phyloP scores from a whole-genome alignment of 2,329 filamentous ascomycete species.

The Tolypocladium sp. region DNA sequence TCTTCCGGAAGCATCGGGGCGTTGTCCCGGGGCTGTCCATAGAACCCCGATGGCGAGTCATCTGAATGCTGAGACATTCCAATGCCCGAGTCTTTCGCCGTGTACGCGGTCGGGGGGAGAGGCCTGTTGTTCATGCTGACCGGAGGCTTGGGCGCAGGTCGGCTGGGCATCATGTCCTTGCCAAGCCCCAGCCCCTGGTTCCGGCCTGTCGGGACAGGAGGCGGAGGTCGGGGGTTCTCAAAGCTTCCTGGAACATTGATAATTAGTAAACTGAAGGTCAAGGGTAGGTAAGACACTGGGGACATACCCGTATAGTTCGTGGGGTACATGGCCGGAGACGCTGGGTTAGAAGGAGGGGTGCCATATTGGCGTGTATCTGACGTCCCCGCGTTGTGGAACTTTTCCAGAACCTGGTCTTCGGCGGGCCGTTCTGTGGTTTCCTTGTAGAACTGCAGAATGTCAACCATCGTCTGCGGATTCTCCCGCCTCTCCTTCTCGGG shows the following conservation, averaged over 20 bases:
- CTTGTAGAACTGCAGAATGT: slow-evolving; percentile 95
- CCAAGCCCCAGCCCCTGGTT: slow-evolving; percentile 27
- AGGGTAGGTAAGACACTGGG: slow-evolving; percentile 46
- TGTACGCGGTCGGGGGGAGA: slow-evolving; percentile 40
- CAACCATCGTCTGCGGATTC: slow-evolving; percentile 89
- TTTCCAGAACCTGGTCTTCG: slow-evolving; percentile 88
- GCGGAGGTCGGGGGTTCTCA: slow-evolving; percentile 89
- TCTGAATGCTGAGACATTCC: slow-evolving; percentile 50
- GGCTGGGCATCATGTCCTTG: slow-evolving; percentile 61
- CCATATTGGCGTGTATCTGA: slow-evolving; percentile 37
- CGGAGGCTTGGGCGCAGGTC: slow-evolving; percentile 84
- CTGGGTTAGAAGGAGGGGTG: slow-evolving; percentile 30
- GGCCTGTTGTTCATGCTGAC: slow-evolving; percentile 48
- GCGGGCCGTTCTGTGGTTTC: slow-evolving; percentile 74
- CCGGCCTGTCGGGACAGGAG: slow-evolving; percentile 64
- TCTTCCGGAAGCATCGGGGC: slow-evolving; percentile 56
- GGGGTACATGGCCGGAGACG: slow-evolving; percentile 45
- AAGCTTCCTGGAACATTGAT: slow-evolving; percentile 58
- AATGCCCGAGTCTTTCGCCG: slow-evolving; percentile 54
- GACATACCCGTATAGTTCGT: slow-evolving; percentile 47
- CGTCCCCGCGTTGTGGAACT: slow-evolving; percentile 81
- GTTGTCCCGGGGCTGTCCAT: slow-evolving; percentile 42
- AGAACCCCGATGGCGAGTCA: slow-evolving; percentile 39
- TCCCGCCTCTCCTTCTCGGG: slow-evolving; percentile 92
- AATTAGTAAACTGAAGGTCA: background rate